Evolutionary conservation across 2,329 filamentous ascomycete genomes (phyloP).

Genomic region (Trichoderma simmonsii): DNA sequence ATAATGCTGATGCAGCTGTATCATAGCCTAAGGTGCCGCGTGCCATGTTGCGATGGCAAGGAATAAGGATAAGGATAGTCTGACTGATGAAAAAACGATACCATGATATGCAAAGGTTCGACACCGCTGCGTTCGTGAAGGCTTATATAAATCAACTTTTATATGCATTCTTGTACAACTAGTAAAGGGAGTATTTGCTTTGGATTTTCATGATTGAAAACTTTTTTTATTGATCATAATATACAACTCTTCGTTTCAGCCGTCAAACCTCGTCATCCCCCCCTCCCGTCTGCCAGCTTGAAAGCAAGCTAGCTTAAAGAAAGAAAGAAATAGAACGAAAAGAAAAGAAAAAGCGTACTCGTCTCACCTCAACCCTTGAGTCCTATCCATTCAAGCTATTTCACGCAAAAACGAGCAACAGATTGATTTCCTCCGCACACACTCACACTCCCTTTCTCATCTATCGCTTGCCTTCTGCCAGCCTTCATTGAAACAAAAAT

Average conservation of each 20-base stretch:
- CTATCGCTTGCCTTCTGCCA: neutral
- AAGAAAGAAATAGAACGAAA: neutral
- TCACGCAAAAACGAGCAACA: neutral
- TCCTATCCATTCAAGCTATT: neutral
- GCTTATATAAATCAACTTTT: neutral
- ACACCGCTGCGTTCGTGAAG: neutral
- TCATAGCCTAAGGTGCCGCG: constrained; percentile 19
- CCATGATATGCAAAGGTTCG: neutral
- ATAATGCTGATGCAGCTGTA: constrained; percentile 20
- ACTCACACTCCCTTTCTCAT: neutral
- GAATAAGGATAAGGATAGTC: neutral
- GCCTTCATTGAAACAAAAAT: constrained; percentile 4
- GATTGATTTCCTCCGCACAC: neutral
- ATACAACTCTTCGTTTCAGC: constrained; percentile 13
- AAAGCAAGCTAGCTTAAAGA: neutral
- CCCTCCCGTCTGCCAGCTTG: neutral
- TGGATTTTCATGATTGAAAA: neutral
- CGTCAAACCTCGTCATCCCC: neutral
- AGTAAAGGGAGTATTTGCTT: neutral
- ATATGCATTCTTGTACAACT: neutral
- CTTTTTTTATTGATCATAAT: constrained; percentile 19
- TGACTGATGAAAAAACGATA: neutral
- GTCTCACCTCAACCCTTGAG: neutral
- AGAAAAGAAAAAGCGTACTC: neutral
- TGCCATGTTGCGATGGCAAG: neutral